These are phyloP conservation scores for Begonia loranthoides DNA, from an alignment of 306 rosid species.

Conservation along the genomic window DNA sequence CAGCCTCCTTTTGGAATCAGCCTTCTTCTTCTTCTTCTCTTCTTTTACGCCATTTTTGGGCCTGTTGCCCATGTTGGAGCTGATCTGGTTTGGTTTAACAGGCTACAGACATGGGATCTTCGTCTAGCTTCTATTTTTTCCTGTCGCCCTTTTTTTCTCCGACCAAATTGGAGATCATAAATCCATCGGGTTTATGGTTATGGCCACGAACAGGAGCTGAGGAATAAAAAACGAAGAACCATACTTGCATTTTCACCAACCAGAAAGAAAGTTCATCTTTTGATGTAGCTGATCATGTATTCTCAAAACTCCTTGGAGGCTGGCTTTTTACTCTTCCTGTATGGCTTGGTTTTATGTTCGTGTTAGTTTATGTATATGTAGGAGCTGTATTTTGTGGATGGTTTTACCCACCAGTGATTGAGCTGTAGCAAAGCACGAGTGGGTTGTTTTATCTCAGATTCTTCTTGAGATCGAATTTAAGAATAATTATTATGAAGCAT, in stretches of 20 bases:
- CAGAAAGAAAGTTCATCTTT: neutral
- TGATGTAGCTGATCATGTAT: neutral
- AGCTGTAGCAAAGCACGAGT: too few species aligned
- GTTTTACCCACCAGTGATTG: too few species aligned
- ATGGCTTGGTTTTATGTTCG: too few species aligned
- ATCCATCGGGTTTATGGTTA: neutral
- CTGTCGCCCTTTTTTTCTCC: constrained; percentile 1
- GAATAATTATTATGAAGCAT: too few species aligned
- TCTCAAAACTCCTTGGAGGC: neutral
- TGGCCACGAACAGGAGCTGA: too few species aligned
- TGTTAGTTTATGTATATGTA: too few species aligned
- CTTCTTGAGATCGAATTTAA: too few species aligned
- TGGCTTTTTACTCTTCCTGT: neutral
- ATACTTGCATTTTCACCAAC: constrained; percentile 3
- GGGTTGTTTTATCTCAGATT: too few species aligned
- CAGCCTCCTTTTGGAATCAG: too few species aligned
- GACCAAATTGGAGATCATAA: neutral
- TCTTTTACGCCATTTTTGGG: neutral
- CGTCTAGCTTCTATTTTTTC: neutral
- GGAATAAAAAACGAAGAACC: too few species aligned
- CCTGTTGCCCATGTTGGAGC: too few species aligned
- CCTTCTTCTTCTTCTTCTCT: neutral
- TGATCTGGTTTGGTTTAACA: constrained; percentile 2
- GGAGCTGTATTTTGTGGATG: too few species aligned
- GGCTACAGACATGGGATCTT: neutral